Conservation (phyloP, 805 yeast species). For the Clavispora phyllophila region DNA sequence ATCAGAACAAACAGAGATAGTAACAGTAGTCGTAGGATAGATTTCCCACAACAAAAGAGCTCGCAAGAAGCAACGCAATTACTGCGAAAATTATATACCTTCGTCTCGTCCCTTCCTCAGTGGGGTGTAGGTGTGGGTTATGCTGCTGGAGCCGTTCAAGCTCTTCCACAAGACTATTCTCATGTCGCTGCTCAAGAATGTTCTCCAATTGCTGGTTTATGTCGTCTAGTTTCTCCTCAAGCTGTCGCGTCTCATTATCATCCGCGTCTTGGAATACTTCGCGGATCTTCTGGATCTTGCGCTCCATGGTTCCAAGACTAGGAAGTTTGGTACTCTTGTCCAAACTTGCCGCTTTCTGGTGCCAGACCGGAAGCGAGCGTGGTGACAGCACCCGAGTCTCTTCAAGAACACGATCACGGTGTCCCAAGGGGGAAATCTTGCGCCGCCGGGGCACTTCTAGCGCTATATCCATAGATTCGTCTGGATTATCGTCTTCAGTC, state of each 20-base stretch:
- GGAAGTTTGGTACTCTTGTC: conserved; percentile 3
- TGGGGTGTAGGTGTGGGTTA: neutral
- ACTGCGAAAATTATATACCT: neutral
- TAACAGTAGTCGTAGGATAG: conserved; percentile 36
- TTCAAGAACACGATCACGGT: neutral
- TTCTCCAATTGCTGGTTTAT: conserved; percentile 5
- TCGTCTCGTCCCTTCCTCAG: neutral
- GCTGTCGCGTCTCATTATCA: conserved; percentile 4
- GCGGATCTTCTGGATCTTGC: conserved; percentile 6
- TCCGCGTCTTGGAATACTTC: conserved; percentile 3
- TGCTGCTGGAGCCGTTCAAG: conserved; percentile 20
- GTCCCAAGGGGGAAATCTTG: neutral
- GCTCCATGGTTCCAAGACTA: conserved; percentile 4
- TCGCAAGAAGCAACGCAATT: conserved; percentile 3
- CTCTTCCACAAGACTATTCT: conserved; percentile 16
- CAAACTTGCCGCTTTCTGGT: neutral
- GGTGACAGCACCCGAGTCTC: neutral
- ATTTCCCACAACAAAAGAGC: conserved; percentile 25
- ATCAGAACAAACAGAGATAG: conserved; percentile 37
- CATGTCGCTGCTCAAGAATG: conserved; percentile 8
- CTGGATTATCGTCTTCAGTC: conserved; percentile 6
- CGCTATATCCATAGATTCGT: neutral
- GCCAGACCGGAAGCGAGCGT: conserved; percentile 11
- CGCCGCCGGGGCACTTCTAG: neutral
- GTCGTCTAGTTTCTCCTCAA: conserved; percentile 2